Conservation (phyloP, 768 basidiomycete genomes). For the Crucibulum laeve region DNA sequence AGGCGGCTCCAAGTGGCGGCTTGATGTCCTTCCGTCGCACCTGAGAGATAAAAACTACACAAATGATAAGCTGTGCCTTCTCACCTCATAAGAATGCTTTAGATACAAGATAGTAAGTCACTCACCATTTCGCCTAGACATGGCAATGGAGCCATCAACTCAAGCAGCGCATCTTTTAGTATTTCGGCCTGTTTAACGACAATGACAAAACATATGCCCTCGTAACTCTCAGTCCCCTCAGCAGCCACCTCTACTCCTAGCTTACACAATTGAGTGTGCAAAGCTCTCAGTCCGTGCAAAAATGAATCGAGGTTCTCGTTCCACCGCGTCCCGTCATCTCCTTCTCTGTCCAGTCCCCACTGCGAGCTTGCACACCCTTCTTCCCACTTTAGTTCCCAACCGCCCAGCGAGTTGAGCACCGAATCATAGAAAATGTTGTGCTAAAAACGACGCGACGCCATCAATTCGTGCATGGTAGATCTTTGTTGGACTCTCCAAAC, state of each 20-base stretch:
- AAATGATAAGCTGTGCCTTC: conserved; percentile 56
- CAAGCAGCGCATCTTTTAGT: conserved; percentile 56
- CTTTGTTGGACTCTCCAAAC: no score
- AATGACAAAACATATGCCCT: conserved; percentile 47
- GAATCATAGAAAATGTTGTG: conserved; percentile 65
- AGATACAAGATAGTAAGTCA: neutral
- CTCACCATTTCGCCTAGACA: conserved; percentile 69
- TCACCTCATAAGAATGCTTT: neutral
- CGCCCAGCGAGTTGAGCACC: conserved; percentile 55
- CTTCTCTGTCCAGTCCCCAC: conserved; percentile 41
- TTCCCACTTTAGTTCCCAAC: conserved; percentile 54
- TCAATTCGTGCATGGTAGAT: conserved; percentile 46
- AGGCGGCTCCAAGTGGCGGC: conserved; percentile 64
- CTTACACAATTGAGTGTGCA: conserved; percentile 21
- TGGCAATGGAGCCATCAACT: conserved; percentile 65
- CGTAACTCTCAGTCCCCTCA: conserved; percentile 20
- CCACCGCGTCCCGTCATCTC: conserved; percentile 43
- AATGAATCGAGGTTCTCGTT: conserved; percentile 69
- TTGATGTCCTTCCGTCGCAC: conserved; percentile 69
- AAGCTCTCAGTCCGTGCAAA: conserved; percentile 55
- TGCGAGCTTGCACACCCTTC: conserved; percentile 57
- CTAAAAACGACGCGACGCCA: conserved; percentile 55
- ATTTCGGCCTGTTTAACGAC: conserved; percentile 67
- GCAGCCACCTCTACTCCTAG: conserved; percentile 24
- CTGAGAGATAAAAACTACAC: conserved; percentile 60